phyloP scores from a whole-genome alignment of 169 alveolate genomes.

The Cardiosporidium cionae region DNA sequence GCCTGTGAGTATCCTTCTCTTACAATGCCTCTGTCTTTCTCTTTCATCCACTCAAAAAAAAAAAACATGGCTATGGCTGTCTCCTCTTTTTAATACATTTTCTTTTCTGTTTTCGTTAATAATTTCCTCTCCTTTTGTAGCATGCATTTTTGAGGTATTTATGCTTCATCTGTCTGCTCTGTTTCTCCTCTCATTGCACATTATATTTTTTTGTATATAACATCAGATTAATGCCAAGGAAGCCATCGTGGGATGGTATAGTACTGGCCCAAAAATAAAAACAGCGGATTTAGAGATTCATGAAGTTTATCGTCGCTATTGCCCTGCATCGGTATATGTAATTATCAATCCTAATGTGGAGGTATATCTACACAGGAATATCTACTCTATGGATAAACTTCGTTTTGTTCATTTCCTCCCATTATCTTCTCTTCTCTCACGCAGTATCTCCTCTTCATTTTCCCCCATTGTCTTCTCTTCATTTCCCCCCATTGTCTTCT shows the following conservation, averaged over 20 bases:
- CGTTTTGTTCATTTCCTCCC: background rate
- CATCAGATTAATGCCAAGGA: conserved; percentile 66
- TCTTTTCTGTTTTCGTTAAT: background rate
- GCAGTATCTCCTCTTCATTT: too few relatives aligned
- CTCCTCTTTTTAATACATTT: too few relatives aligned
- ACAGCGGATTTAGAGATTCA: conserved; percentile 94
- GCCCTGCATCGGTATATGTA: conserved; percentile 40
- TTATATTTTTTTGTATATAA: background rate
- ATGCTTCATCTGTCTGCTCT: conserved; percentile 51
- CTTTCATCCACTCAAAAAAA: too few relatives aligned
- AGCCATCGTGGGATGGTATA: conserved; percentile 97
- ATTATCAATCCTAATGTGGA: conserved; percentile 38
- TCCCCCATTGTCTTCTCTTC: too few relatives aligned
- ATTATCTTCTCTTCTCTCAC: too few relatives aligned
- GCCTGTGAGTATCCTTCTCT: too few relatives aligned
- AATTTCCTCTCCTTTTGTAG: background rate
- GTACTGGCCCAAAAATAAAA: conserved; percentile 94
- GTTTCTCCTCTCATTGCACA: background rate
- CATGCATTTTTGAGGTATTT: background rate
- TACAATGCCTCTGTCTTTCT: too few relatives aligned
- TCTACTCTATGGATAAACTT: background rate
- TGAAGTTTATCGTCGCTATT: conserved; percentile 74
- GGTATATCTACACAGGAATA: conserved; percentile 12
- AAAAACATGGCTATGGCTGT: too few relatives aligned
- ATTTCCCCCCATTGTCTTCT: too few relatives aligned